Percentiles rank a stretch among this genome's conserved stretches.
phyloP scores from a whole-genome alignment of 1,284 basidiomycete species.

The Moesziomyces sp. region DNA sequence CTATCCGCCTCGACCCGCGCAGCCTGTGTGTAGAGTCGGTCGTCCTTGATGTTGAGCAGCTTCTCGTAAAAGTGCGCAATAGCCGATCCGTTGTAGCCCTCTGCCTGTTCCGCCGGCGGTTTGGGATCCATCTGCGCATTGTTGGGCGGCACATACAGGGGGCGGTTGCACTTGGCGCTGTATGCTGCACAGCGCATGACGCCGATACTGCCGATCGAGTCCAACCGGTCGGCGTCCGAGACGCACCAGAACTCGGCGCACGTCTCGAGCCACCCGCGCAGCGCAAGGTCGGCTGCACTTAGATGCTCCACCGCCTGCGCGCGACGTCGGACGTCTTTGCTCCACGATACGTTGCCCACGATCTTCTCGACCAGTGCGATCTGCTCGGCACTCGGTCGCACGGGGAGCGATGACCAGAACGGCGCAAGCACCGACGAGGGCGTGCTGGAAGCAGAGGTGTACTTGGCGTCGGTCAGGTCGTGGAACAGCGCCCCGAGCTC shows the following conservation, averaged over 20 bases:
- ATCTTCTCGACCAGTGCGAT: conserved; percentile 70
- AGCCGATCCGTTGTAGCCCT: conserved; percentile 72
- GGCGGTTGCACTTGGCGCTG: conserved; percentile 75
- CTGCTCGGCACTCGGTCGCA: conserved; percentile 1
- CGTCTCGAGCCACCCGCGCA: conserved; percentile 76
- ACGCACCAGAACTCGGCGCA: conserved; percentile 87
- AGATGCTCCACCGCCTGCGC: background rate
- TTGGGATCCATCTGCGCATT: conserved; percentile 31
- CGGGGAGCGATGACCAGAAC: conserved; percentile 13
- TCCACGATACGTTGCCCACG: conserved; percentile 86
- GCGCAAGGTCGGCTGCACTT: conserved; percentile 11
- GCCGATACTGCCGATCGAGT: conserved; percentile 90
- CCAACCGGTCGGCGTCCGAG: conserved; percentile 90
- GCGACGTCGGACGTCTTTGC: conserved; percentile 75
- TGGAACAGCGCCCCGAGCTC: conserved; percentile 83
- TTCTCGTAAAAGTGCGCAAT: conserved; percentile 90
- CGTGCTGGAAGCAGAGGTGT: conserved; percentile 64
- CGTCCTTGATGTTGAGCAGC: conserved; percentile 34
- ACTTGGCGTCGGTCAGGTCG: conserved; percentile 88
- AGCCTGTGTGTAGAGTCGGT: conserved; percentile 71
- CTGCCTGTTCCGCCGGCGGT: conserved; percentile 50
- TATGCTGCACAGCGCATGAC: conserved; percentile 88
- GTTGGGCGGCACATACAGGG: conserved; percentile 73
- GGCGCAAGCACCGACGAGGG: conserved; percentile 14
- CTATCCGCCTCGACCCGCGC: conserved; percentile 78